Evolutionary conservation across 257 asterid genomes (phyloP).

Genomic region (Nicotiana obtusifolia): DNA sequence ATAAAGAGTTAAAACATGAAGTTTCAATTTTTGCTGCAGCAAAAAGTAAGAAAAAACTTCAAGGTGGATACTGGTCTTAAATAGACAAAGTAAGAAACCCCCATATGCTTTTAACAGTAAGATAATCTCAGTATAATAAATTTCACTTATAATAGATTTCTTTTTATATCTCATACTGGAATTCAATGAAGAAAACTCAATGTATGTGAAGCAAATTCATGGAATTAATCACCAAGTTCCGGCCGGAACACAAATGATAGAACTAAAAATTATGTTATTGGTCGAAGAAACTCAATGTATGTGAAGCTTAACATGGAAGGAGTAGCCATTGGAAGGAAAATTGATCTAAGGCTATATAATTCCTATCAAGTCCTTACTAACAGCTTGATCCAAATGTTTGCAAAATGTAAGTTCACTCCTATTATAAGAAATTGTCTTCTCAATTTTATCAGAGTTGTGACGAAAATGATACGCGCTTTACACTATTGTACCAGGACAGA

Average conservation of each 20-base stretch:
- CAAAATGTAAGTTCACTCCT: too few species aligned
- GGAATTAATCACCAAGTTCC: conserved; percentile 4
- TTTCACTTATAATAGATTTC: background rate
- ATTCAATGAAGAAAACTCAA: conserved; percentile 11
- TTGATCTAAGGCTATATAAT: conserved; percentile 32
- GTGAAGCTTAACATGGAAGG: conserved; percentile 80
- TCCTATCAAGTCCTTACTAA: conserved; percentile 31
- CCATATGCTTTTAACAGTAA: background rate
- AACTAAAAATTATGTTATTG: background rate
- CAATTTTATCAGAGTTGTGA: conserved; percentile 9
- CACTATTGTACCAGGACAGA: conserved; percentile 43
- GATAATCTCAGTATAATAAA: too few species aligned
- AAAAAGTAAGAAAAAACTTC: too few species aligned
- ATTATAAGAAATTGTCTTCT: too few species aligned
- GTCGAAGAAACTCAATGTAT: conserved; percentile 28
- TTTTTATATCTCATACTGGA: background rate
- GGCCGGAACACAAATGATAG: too few species aligned
- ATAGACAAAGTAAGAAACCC: too few species aligned
- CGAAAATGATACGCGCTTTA: conserved; percentile 24
- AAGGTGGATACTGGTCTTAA: too few species aligned
- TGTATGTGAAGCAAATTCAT: conserved; percentile 26
- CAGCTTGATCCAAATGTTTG: too few species aligned
- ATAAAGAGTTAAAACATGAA: too few species aligned
- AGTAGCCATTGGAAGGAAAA: conserved; percentile 57
- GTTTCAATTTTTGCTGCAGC: too few species aligned